Percentiles rank a stretch among this genome's conserved stretches.
phyloP scores from a whole-genome alignment of 345 rosid genomes.

The Ceriops zippeliana region DNA sequence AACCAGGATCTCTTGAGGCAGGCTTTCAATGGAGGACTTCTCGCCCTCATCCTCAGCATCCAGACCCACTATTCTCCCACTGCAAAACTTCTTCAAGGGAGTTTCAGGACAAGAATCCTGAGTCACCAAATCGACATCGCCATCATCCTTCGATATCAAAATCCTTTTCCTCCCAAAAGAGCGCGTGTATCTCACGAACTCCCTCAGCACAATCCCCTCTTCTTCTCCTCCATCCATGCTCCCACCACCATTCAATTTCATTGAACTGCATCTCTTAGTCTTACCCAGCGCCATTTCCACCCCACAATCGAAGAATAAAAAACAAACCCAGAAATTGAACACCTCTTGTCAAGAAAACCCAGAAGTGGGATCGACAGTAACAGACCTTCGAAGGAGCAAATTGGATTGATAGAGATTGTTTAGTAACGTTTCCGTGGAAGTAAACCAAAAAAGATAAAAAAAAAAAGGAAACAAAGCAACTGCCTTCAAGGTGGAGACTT shows the following conservation, averaged over 20 bases:
- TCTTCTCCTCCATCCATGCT: slow-evolving; percentile 15
- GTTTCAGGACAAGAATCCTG: slow-evolving; percentile 20
- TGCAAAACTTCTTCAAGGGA: slow-evolving; percentile 60
- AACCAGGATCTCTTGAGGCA: slow-evolving; percentile 82
- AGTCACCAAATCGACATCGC: background rate
- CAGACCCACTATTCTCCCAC: slow-evolving; percentile 10
- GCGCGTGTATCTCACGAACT: slow-evolving; percentile 43
- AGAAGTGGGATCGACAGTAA: background rate
- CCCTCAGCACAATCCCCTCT: slow-evolving; percentile 26
- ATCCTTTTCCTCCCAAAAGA: slow-evolving; percentile 77
- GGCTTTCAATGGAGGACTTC: slow-evolving; percentile 49
- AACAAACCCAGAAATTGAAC: background rate
- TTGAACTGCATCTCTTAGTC: slow-evolving; percentile 31
- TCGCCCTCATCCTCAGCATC: slow-evolving; percentile 14
- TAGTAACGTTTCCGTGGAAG: background rate
- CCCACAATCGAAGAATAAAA: background rate
- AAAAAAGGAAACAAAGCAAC: background rate
- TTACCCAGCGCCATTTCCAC: slow-evolving; percentile 45
- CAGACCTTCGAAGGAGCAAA: background rate
- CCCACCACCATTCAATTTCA: slow-evolving; percentile 27
- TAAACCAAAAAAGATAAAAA: background rate
- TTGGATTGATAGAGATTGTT: background rate
- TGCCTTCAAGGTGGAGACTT: background rate
- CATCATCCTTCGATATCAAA: slow-evolving; percentile 32
- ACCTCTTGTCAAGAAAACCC: background rate